These are phyloP conservation scores for Starmerella riodocensis DNA, from an alignment of 805 yeast genomes.

Conservation along the genomic window DNA sequence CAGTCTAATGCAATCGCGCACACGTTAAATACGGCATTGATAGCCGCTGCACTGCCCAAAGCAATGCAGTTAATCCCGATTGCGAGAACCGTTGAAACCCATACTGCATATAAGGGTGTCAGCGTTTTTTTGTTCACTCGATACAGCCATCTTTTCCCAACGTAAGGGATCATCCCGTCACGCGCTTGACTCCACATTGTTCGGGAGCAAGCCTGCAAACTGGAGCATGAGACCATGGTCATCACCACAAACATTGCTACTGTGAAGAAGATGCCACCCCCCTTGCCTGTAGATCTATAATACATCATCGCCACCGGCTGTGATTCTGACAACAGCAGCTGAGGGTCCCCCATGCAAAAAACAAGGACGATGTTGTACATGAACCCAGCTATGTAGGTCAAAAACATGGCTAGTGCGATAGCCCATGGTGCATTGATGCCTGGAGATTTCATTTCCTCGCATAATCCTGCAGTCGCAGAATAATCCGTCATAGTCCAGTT, in stretches of 20 bases:
- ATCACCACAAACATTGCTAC: slow-evolving; percentile 46
- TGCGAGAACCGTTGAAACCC: slow-evolving; percentile 40
- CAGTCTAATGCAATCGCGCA: slow-evolving; percentile 59
- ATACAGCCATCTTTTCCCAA: slow-evolving; percentile 26
- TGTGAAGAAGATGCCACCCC: slow-evolving; percentile 54
- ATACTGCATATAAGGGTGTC: slow-evolving; percentile 51
- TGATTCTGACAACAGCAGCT: slow-evolving; percentile 15
- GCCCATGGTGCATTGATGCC: slow-evolving; percentile 46
- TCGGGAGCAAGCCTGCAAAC: slow-evolving; percentile 51
- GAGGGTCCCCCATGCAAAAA: slow-evolving; percentile 25
- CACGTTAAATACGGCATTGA: slow-evolving; percentile 58
- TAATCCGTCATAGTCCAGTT: slow-evolving; percentile 55
- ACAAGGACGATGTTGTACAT: slow-evolving; percentile 26
- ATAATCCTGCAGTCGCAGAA: slow-evolving; percentile 60
- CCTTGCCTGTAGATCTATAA: slow-evolving; percentile 48
- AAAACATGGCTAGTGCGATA: slow-evolving; percentile 36
- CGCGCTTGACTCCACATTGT: slow-evolving; percentile 68
- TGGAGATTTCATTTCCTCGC: slow-evolving; percentile 54
- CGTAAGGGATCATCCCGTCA: slow-evolving; percentile 54
- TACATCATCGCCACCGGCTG: slow-evolving; percentile 57
- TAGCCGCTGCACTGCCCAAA: slow-evolving; percentile 47
- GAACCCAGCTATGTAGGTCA: slow-evolving; percentile 26
- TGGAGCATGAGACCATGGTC: slow-evolving; percentile 52
- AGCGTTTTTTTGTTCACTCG: slow-evolving; percentile 38
- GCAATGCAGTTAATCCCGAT: slow-evolving; percentile 44